Percentiles rank a stretch among this genome's conserved stretches.
These are phyloP conservation scores for Golubevia sp. DNA, from an alignment of 1,284 basidiomycete species.

Conservation along the genomic window DNA sequence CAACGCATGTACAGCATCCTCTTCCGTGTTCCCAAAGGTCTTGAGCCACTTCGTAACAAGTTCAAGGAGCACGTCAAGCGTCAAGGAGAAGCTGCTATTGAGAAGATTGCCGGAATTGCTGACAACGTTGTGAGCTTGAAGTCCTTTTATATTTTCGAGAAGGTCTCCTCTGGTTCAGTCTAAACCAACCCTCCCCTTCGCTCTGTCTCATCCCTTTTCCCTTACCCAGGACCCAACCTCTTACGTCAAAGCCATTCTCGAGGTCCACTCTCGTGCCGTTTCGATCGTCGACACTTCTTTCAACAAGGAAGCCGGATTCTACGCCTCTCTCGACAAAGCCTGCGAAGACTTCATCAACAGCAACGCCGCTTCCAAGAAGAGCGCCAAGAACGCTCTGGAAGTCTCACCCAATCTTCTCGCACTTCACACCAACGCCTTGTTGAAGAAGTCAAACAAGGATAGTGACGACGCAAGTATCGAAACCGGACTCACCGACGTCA, in stretches of 20 bases:
- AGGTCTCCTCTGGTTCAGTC: neutral
- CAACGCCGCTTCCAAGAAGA: constrained; percentile 47
- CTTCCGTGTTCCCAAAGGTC: constrained; percentile 35
- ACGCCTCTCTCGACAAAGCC: constrained; percentile 58
- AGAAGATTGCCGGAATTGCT: constrained; percentile 27
- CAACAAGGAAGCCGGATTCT: constrained; percentile 50
- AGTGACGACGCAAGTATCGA: constrained; percentile 44
- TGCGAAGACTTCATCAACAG: constrained; percentile 55
- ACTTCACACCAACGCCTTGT: constrained; percentile 45
- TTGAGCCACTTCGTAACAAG: constrained; percentile 45
- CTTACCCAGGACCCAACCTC: constrained; percentile 28
- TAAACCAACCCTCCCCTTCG: neutral
- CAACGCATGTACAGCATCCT: constrained; percentile 17
- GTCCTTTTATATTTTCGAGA: constrained; percentile 23
- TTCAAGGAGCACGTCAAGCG: constrained; percentile 49
- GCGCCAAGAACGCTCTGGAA: neutral
- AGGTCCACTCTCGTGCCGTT: constrained; percentile 40
- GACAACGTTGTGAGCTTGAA: constrained; percentile 16
- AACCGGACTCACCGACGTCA: constrained; percentile 41
- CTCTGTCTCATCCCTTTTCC: neutral
- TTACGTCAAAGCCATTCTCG: constrained; percentile 49
- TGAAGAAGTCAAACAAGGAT: constrained; percentile 54
- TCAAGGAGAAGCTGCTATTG: constrained; percentile 41
- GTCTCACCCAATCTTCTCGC: constrained; percentile 51
- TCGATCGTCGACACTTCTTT: constrained; percentile 41